These are phyloP conservation scores for Aspergillus hancockii DNA, from an alignment of 495 filamentous ascomycete genomes.

Conservation along the genomic window DNA sequence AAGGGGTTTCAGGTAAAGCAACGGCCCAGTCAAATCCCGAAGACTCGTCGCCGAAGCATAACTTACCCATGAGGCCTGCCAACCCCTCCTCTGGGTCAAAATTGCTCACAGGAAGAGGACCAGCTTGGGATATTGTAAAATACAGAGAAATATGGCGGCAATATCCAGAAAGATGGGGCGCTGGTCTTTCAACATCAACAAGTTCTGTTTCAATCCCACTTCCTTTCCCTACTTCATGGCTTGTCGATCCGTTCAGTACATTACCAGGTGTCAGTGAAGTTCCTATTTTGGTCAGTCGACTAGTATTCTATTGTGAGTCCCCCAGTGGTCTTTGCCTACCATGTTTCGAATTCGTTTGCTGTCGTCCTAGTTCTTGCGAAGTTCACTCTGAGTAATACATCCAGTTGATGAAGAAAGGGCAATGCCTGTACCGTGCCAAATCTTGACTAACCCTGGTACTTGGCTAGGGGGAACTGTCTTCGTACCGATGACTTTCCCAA, in stretches of 20 bases:
- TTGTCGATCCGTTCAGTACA: conserved; percentile 34
- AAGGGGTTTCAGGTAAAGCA: conserved; percentile 16
- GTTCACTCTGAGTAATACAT: no score
- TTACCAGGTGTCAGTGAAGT: conserved; percentile 28
- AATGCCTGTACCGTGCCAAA: not conserved
- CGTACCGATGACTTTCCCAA: conserved; percentile 40
- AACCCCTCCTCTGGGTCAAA: not conserved
- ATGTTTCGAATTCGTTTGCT: conserved; percentile 4
- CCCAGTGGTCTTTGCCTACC: not conserved
- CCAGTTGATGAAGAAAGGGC: no score
- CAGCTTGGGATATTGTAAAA: not conserved
- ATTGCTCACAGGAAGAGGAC: not conserved
- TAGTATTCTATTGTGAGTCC: conserved; percentile 38
- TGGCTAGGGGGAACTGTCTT: conserved; percentile 33
- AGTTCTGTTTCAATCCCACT: conserved; percentile 19
- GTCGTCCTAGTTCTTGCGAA: not conserved
- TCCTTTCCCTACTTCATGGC: conserved; percentile 28
- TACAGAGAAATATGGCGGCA: not conserved
- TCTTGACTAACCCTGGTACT: not conserved
- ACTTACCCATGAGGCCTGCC: not conserved
- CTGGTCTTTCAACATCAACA: conserved; percentile 14
- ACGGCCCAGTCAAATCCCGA: not conserved
- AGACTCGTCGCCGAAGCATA: not conserved
- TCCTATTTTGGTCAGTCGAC: conserved; percentile 24
- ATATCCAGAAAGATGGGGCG: not conserved